Evolutionary conservation across 768 basidiomycete species (phyloP).

Genomic region (Tylopilus rubrobrunneus): DNA sequence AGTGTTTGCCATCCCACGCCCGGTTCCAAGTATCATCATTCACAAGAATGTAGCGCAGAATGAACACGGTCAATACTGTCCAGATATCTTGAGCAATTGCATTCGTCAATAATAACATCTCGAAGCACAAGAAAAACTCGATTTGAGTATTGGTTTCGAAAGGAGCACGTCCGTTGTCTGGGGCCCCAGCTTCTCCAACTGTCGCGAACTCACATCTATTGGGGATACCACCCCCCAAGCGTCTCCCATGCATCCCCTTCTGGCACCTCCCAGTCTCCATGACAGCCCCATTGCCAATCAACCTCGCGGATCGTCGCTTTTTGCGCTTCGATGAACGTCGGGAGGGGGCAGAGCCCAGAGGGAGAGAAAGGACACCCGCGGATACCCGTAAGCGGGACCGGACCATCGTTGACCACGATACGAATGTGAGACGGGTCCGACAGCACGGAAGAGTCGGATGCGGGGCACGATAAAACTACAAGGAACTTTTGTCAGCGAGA

Average conservation of each 20-base stretch:
- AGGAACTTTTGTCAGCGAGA: not conserved
- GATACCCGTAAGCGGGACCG: constrained; percentile 75
- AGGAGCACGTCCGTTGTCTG: not conserved
- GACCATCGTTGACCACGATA: constrained; percentile 84
- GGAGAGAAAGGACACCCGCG: constrained; percentile 61
- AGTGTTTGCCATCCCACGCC: too few species aligned
- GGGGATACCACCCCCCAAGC: constrained; percentile 24
- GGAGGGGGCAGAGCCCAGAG: constrained; percentile 69
- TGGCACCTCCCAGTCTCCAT: constrained; percentile 72
- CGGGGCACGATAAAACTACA: constrained; percentile 57
- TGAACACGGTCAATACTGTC: too few species aligned
- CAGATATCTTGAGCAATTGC: too few species aligned
- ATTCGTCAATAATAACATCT: too few species aligned
- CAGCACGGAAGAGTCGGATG: not conserved
- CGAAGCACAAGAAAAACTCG: too few species aligned
- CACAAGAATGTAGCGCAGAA: too few species aligned
- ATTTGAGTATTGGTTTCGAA: not conserved
- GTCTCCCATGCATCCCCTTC: constrained; percentile 68
- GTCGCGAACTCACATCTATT: not conserved
- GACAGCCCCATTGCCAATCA: constrained; percentile 75
- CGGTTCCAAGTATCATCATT: too few species aligned
- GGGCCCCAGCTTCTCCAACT: too few species aligned
- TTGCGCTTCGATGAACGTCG: constrained; percentile 67
- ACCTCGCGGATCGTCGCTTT: constrained; percentile 58
- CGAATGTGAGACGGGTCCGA: constrained; percentile 56